Conservation (phyloP, 257 asterid species). For the Ilex aquifolium region DNA sequence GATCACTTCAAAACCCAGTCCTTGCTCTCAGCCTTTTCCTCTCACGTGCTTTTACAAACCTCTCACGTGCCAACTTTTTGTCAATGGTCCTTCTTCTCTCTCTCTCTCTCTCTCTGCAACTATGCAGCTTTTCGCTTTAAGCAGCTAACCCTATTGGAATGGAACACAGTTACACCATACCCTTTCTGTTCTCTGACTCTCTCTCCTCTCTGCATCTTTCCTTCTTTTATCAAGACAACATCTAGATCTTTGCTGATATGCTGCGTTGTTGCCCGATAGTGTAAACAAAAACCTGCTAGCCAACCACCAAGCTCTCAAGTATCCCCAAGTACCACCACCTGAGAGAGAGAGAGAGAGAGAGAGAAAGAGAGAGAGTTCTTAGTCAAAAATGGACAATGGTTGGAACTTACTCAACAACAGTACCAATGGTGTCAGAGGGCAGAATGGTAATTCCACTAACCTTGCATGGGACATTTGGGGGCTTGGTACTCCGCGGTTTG, state of each 20-base stretch:
- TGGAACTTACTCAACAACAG: slow-evolving; percentile 31
- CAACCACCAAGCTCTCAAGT: not conserved
- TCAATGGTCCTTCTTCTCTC: not conserved
- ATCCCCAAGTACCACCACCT: not conserved
- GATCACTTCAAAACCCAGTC: not conserved
- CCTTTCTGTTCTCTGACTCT: slow-evolving; percentile 1
- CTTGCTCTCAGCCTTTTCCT: not conserved
- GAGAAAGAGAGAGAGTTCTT: slow-evolving; percentile 1
- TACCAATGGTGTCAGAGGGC: slow-evolving; percentile 11
- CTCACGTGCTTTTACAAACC: not conserved
- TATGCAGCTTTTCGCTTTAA: slow-evolving; percentile 22
- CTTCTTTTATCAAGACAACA: not conserved
- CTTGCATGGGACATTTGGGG: slow-evolving; percentile 39
- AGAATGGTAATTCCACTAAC: slow-evolving; percentile 11
- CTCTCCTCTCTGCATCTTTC: not conserved
- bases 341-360: slow-evolving; percentile 4
- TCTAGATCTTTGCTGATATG: not conserved
- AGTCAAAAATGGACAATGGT: slow-evolving; percentile 37
- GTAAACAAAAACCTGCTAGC: too few species aligned
- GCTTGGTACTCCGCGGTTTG: slow-evolving; percentile 9
- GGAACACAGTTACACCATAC: slow-evolving; percentile 23
- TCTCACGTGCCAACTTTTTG: not conserved
- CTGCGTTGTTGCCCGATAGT: not conserved
- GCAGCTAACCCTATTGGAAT: slow-evolving; percentile 24
- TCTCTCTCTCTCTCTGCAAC: slow-evolving; percentile 15